Evolutionary conservation across 1,139 yeast genomes (phyloP).

Genomic region (Yamadazyma sp.): DNA sequence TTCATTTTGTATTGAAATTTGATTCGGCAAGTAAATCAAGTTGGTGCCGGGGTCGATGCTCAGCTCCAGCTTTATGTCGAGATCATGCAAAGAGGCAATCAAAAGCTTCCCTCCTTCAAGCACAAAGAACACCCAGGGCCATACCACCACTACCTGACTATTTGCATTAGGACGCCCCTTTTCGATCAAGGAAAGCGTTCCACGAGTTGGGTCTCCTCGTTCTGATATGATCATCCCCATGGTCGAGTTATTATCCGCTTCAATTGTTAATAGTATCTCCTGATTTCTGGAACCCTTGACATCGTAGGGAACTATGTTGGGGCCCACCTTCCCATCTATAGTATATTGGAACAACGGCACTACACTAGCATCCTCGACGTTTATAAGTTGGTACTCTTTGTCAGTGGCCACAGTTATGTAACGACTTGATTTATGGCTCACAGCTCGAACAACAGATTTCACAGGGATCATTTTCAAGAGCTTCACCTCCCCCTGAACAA

Average conservation of each 20-base stretch:
- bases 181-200: slow-evolving; percentile 71
- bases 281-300: slow-evolving; percentile 21
- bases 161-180: slow-evolving; percentile 32
- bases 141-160: slow-evolving; percentile 31
- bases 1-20: slow-evolving; percentile 10
- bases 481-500: slow-evolving; percentile 52
- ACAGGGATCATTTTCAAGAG: slow-evolving; percentile 62
- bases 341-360: slow-evolving; percentile 58
- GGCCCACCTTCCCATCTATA: slow-evolving; percentile 28
- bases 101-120: slow-evolving; percentile 21
- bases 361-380: slow-evolving; percentile 56
- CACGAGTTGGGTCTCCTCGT: slow-evolving; percentile 85
- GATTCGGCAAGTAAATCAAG: slow-evolving; percentile 3
- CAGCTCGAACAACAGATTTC: slow-evolving; percentile 44
- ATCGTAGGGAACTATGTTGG: slow-evolving; percentile 49
- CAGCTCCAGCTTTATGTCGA: slow-evolving; percentile 16
- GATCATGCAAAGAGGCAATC: slow-evolving; percentile 27
- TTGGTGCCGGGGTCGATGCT: slow-evolving; percentile 4
- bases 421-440: slow-evolving; percentile 34
- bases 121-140: slow-evolving; percentile 40
- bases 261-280: slow-evolving; percentile 66
- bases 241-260: slow-evolving; percentile 43
- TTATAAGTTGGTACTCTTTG: slow-evolving; percentile 67
- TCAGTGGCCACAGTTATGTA: slow-evolving; percentile 59
- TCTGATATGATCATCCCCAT: slow-evolving; percentile 81